phyloP scores from a whole-genome alignment of 805 yeast species.

The Lipomyces oligophaga region DNA sequence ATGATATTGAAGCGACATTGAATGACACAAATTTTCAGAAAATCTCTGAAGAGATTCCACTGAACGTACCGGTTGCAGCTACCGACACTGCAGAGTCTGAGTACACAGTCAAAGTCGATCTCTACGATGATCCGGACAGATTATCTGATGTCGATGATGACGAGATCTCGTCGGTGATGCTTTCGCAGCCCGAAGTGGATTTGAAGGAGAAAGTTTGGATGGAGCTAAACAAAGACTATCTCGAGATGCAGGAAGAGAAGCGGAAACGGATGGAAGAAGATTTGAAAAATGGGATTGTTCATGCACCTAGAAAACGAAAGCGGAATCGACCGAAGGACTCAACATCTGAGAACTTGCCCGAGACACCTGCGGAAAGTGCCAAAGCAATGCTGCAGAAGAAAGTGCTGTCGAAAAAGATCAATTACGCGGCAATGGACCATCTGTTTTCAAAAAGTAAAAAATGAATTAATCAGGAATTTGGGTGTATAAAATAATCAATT shows the following conservation, averaged over 20 bases:
- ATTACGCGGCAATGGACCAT: slow-evolving; percentile 70
- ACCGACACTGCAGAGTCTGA: too few species aligned
- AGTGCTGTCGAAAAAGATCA: slow-evolving; percentile 81
- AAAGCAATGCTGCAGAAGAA: slow-evolving; percentile 71
- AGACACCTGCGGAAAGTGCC: slow-evolving; percentile 73
- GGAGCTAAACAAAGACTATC: slow-evolving; percentile 79
- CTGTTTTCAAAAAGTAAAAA: slow-evolving; percentile 31
- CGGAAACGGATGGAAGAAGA: slow-evolving; percentile 83
- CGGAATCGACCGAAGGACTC: slow-evolving; percentile 34
- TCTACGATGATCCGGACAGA: slow-evolving; percentile 56
- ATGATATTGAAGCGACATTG: slow-evolving; percentile 34
- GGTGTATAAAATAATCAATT: not conserved
- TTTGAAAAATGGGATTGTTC: slow-evolving; percentile 69
- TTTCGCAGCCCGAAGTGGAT: slow-evolving; percentile 54
- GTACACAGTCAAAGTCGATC: not conserved
- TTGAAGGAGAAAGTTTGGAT: slow-evolving; percentile 85
- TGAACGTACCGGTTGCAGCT: not conserved
- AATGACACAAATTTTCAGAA: slow-evolving; percentile 28
- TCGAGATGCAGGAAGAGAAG: slow-evolving; percentile 80
- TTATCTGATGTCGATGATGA: slow-evolving; percentile 80
- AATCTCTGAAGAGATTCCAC: slow-evolving; percentile 24
- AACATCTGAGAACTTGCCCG: slow-evolving; percentile 40
- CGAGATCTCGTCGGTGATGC: slow-evolving; percentile 58
- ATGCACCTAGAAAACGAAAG: slow-evolving; percentile 45
- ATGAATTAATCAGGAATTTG: too few species aligned